A percentile compares a stretch with the other conserved stretches of the same genome.
Conservation (phyloP, 2,329 filamentous ascomycete species). For the Aureobasidium leucospermi region DNA sequence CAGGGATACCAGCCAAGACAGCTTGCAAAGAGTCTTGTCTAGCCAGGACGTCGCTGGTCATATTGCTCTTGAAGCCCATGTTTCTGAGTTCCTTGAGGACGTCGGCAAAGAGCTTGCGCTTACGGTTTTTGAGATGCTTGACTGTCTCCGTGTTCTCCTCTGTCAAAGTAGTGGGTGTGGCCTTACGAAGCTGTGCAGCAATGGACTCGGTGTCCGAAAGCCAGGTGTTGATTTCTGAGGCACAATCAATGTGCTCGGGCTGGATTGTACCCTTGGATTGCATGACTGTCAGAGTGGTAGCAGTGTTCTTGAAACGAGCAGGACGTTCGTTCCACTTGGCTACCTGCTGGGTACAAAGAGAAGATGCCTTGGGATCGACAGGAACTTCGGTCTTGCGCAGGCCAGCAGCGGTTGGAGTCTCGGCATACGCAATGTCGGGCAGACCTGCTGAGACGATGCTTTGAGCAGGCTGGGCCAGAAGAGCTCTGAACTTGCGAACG, state of each 20-base stretch:
- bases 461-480: conserved; percentile 71
- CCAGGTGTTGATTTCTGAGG: conserved; percentile 27
- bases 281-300: conserved; percentile 69
- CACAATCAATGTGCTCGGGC: conserved; percentile 47
- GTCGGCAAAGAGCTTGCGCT: conserved; percentile 84
- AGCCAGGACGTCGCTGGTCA: conserved; percentile 64
- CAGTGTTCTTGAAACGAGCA: conserved; percentile 62
- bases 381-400: conserved; percentile 1
- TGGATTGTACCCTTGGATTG: conserved; percentile 50
- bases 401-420: neutral
- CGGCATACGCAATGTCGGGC: conserved; percentile 4
- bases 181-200: conserved; percentile 63
- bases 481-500: conserved; percentile 77
- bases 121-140: conserved; percentile 84
- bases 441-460: conserved; percentile 38
- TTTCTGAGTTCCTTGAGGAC: conserved; percentile 72
- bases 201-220: conserved; percentile 11
- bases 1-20: conserved; percentile 54
- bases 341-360: conserved; percentile 13
- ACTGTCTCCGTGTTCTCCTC: conserved; percentile 80
- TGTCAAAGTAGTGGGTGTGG: conserved; percentile 71
- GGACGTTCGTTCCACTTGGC: conserved; percentile 38
- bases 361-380: neutral
- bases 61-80: conserved; percentile 85
- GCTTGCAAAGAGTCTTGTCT: conserved; percentile 64